Evolutionary conservation across 805 yeast genomes (phyloP).

Genomic region (Candida stauntonica): DNA sequence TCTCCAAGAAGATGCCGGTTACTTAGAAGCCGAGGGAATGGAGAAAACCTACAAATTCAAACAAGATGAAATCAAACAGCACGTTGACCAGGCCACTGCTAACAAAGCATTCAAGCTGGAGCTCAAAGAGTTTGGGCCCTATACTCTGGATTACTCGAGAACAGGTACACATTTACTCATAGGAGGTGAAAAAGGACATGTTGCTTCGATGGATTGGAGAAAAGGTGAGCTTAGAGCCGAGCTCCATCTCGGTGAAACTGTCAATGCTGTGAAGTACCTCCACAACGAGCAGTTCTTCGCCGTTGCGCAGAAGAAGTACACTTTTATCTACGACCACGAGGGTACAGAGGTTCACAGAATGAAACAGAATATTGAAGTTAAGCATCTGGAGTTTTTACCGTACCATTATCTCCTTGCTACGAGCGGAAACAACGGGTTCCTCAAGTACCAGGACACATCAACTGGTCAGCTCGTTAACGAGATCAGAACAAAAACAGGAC

Average conservation of each 20-base stretch:
- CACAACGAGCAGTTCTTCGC: constrained; percentile 95
- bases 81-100: constrained; percentile 74
- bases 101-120: constrained; percentile 71
- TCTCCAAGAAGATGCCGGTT: constrained; percentile 80
- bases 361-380: constrained; percentile 84
- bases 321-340: constrained; percentile 84
- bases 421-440: constrained; percentile 84
- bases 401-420: constrained; percentile 86
- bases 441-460: constrained; percentile 92
- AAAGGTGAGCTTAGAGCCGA: constrained; percentile 79
- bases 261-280: constrained; percentile 82
- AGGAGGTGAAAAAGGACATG: constrained; percentile 91
- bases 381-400: constrained; percentile 81
- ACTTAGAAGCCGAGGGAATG: constrained; percentile 88
- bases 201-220: constrained; percentile 96
- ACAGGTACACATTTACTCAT: constrained; percentile 83
- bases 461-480: constrained; percentile 87
- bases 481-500: constrained; percentile 82
- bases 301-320: constrained; percentile 93
- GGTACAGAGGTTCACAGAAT: constrained; percentile 91
- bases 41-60: constrained; percentile 84
- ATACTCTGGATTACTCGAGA: constrained; percentile 72
- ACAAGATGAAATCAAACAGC: constrained; percentile 71
- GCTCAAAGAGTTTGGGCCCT: constrained; percentile 82
- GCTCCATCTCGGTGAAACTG: constrained; percentile 80